phyloP scores from a whole-genome alignment of 176 grass and related monocot species.

The Phoenix roebelenii region DNA sequence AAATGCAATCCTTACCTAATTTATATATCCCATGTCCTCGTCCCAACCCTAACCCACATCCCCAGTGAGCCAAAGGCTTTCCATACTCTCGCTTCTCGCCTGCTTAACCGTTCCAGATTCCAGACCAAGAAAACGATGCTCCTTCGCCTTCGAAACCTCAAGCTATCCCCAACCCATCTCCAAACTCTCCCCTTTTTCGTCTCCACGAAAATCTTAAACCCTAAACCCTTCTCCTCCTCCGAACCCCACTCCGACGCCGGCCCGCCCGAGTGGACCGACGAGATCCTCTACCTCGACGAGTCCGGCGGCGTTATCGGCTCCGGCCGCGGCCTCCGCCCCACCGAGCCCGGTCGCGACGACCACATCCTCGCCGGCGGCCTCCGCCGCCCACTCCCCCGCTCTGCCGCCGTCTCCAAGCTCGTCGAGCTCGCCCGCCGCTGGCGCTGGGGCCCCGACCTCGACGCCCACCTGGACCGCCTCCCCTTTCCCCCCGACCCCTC shows the following conservation, averaged over 20 bases:
- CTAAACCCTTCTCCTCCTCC: conserved; percentile 8
- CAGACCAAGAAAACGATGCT: too few species aligned
- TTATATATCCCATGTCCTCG: too few species aligned
- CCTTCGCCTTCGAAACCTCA: too few species aligned
- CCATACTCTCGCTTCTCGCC: too few species aligned
- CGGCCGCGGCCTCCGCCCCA: conserved; percentile 47
- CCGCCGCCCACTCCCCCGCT: conserved; percentile 60
- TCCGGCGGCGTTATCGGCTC: conserved; percentile 58
- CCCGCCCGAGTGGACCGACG: conserved; percentile 53
- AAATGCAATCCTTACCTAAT: too few species aligned
- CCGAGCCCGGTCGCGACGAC: conserved; percentile 52
- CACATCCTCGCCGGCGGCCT: conserved; percentile 67
- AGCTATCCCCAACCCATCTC: background rate
- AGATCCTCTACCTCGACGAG: conserved; percentile 84
- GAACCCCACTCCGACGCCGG: background rate
- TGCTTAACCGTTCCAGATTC: too few species aligned
- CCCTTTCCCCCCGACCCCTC: conserved; percentile 55
- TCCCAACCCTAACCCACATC: too few species aligned
- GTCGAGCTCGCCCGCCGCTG: conserved; percentile 61
- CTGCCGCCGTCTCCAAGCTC: conserved; percentile 52
- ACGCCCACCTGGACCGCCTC: conserved; percentile 57
- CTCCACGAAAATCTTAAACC: conserved; percentile 4
- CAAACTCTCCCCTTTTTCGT: conserved; percentile 9
- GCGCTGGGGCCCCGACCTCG: conserved; percentile 61
- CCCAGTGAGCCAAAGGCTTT: too few species aligned